Evolutionary conservation across 1,284 basidiomycete species (phyloP), one percentile per base, ranked within the genome.

Genomic region (Flammula alnicola): DNA sequence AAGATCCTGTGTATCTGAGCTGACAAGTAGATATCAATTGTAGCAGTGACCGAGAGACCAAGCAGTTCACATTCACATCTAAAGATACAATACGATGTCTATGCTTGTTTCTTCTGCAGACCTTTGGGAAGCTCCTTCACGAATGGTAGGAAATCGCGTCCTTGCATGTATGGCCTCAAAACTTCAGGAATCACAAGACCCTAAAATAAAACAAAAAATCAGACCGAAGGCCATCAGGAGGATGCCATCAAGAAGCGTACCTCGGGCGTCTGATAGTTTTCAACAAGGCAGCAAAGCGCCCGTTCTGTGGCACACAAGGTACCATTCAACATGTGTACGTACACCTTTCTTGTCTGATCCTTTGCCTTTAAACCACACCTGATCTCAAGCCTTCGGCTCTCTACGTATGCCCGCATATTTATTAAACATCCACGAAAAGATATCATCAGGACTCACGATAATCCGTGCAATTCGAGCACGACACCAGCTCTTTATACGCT

Each of bases 321-420:
- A 40, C 97, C 96, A 71, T 97, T 98, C 64, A 97, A 75, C 94
- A 98, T 98, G 76, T 98, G 95, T 2, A 95, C 94, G 70, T 96
- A 98, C 10, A 92, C 75, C 64, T 95, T 93, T 57, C 93, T 87
- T 36, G 87, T 77, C 63, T 93, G 91, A 30, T 92, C 92, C 64
- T 92, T 90, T 51, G 80, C 80, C 71, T 95, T 95, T 67, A 94
- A 77, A 25, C 95, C 95, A 62, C 93, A 93, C 39, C 92, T 81
- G 31, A 98, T 87, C 66, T 97, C 93, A 46, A 98, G 79, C 54
- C 90, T 82, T 64, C 95, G 83, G 60, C 88, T 89, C 79, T 98
- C 94, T 95, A 68, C 36, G 55, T 27, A 27, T 26, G 35, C 41
- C 58, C 32, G 52, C 41, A 16, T 60, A 44, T 36, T 40, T 19